Evolutionary conservation across 225 moss, liverwort and hornwort genomes (phyloP), one percentile per base, ranked within the genome.

Genomic region (Bryoerythrophyllum caledonicum): DNA sequence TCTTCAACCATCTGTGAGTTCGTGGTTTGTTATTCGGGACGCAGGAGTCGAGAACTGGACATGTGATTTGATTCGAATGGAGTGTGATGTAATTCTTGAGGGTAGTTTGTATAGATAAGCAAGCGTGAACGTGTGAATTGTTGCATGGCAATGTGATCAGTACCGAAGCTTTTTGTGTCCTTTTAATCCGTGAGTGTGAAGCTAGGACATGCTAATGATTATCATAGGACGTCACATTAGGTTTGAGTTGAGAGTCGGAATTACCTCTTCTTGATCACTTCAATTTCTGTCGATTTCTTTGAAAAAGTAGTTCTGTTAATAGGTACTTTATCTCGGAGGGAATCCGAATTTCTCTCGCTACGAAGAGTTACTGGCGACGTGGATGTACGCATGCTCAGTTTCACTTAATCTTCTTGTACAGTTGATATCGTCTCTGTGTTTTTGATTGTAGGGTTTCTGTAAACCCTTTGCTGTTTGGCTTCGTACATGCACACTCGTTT

Each of bases 381-480:
- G 52, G 63, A 51, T 74, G 37, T 28, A 14, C 19, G 17, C 14
- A 25, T 63, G 24, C 24, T 17, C 16, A 51, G 35, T 37, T 63
- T 5, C 11, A 53, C 24, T 7, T 37, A 15, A 19, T 44, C 1
- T 43, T 43, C 59, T 60, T 48, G 61, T 28, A 15, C 27, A 10
- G 7, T 11, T 37, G 30, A 12, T 28, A 2, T 14, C 4, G 44
- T 44, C n/a, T 43, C 41, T 28, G 7, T 41, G 1, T 13, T 32
- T 41, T 46, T 21, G 21, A 72, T 61, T 72, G 34, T 35, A 62
- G 73, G 62, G 73, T 73, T 73, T 73, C 46, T 73, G 49, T 62
- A 34, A 73, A 72, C n/a, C 72, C 73, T 49, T 14, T 23, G 23
- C 48, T 73, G 16, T 34, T 49, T 62, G 49, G 34, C 34, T 73